These are phyloP conservation scores for Carex arenaria DNA, from an alignment of 202 grass and related monocot genomes.

Conservation along the genomic window DNA sequence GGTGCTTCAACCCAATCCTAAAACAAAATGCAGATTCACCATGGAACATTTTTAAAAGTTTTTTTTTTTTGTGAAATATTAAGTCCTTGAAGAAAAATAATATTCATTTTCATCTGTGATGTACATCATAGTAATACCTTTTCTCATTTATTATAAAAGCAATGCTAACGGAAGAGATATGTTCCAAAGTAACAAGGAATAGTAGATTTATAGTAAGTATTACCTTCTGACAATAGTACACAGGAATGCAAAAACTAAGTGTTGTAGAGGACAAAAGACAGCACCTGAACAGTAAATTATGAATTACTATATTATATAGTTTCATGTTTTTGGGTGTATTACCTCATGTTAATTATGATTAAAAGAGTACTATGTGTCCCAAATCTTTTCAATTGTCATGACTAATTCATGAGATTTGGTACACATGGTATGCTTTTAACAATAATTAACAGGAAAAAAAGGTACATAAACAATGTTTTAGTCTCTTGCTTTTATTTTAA, in stretches of 20 bases:
- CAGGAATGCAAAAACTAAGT: no score
- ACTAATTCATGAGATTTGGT: not conserved
- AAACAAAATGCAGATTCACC: no score
- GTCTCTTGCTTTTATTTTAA: not conserved
- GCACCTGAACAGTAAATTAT: constrained; percentile 6
- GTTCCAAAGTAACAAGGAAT: no score
- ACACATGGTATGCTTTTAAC: not conserved
- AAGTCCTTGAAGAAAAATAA: not conserved
- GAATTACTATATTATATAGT: not conserved
- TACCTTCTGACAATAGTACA: not conserved
- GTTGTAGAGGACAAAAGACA: not conserved
- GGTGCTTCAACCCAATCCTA: no score
- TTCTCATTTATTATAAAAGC: no score
- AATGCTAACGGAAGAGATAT: no score
- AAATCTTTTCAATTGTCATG: not conserved
- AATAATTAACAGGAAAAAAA: constrained; percentile 11
- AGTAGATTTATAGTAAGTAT: no score
- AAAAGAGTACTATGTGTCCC: not conserved
- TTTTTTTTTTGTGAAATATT: no score
- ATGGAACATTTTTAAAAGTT: no score
- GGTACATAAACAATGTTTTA: not conserved
- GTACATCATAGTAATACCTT: no score
- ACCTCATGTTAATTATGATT: constrained; percentile 5
- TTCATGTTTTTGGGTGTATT: no score
- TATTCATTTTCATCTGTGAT: not conserved